Evolutionary conservation across 2,329 filamentous ascomycete species (phyloP), one percentile per base, ranked within the genome.

Genomic region (Aspergillus phoenicis): DNA sequence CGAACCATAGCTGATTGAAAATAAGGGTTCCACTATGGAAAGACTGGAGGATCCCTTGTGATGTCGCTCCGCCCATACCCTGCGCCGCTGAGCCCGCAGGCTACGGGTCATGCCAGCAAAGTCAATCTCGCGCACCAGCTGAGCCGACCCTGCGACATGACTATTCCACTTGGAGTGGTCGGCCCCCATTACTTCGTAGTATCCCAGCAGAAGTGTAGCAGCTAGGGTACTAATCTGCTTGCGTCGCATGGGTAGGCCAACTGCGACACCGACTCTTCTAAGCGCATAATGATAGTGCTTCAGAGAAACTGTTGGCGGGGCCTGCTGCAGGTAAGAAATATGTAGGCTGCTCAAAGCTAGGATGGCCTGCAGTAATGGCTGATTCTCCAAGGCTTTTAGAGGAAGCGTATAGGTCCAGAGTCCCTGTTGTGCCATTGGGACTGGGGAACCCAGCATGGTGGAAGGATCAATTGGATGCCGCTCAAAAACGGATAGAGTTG

Each of bases 161-260:
- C 91, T 94, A 70, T 91, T 95, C 95, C 95, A 99, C 74, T 97
- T 97, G 58, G 90, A 88, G 70, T 98, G 94, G 67, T 99, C 94
- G 22, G 93, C 94, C 38, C 90, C 90, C 88, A 94, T 95, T 17
- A 97, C 91, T 74, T 98, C 95, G 70, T 96, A 98, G 74, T 93
- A 98, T 0, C 89, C 91, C 7, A 99, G 83, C 7, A 98, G 80
- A 38, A 97, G 81, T 0, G 91, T 93, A 2, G 93, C 93, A 7
- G 93, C 94, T n/a, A 98, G 80, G 0, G 93, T 97, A 1, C 91
- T 87, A 8, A 91, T 85, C 59, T 92, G 87, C 8, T 88, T 87
- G 57, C 93, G 87, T 68, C 88, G 87, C 49, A 82, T 83, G 0
- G 87, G 82, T 26, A 90, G 85, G 51, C 86, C 86, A 28, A 98